Evolutionary conservation across 768 basidiomycete genomes (phyloP), one percentile per base, ranked within the genome.

Genomic region (Tricholoma hemisulphureum): DNA sequence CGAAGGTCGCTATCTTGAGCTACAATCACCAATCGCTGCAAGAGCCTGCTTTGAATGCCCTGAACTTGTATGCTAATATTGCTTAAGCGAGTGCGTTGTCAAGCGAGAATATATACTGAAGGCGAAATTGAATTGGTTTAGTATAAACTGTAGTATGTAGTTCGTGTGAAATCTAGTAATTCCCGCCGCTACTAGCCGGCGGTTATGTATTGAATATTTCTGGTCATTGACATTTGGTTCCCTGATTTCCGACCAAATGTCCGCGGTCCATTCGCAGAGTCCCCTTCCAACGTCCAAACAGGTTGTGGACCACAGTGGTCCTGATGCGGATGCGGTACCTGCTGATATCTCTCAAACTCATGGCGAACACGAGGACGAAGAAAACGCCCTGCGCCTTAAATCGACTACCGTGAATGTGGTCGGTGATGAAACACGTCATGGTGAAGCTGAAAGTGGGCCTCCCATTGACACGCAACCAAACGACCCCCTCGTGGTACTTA

Each of bases 1-100:
- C 49, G 46, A 59, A 93, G 91, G 80, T 94, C 55, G 83, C 89
- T 13, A 80, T 94, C 20, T 76, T 95, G 23, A 82, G 89, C 24
- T 96, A 97, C 71, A 93, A 93, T 64, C 94, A 95, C 73, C 77
- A 79, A 61, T 85, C 83, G 24, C 77, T 95, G 20, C 80, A 80
- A 20, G 93, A 95, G 71, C 92, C 93, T 6, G 83, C 84, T 13
- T 72, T 93, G 64, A 83, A 88, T 60, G 89, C 83, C 4, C 73
- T 93, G 63, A 93, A 93, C 67, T 62, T 92, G 68, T 81, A 83
- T 62, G 83, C 83, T 14, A 71, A 71, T 55, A 58, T 80, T 34
- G 37, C 50, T 46, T 65, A 62, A 45, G 11, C 13, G 23, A 14
- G 23, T 14, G 14, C 18, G 18, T 6, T 5, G 14, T 41, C 14